Evolutionary conservation across 2,329 filamentous ascomycete species (phyloP).

Genomic region (Fusarium circinatum): DNA sequence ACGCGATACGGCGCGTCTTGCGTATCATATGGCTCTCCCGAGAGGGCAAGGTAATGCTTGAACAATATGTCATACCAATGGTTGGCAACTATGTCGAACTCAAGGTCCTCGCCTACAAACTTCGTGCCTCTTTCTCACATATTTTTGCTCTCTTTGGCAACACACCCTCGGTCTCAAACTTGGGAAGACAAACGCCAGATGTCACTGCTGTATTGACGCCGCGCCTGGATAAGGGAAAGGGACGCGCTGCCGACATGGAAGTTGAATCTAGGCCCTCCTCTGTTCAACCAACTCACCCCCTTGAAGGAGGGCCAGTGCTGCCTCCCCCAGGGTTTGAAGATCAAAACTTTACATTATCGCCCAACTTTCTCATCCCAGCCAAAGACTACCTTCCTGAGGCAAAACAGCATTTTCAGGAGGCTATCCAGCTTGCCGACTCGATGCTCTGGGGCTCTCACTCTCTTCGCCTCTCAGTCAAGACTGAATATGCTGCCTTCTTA

Average conservation of each 20-base stretch:
- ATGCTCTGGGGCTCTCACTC: slow-evolving; percentile 90
- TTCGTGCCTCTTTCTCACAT: slow-evolving; percentile 94
- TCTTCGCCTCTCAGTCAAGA: slow-evolving; percentile 86
- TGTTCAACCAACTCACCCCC: slow-evolving; percentile 59
- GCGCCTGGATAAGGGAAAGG: slow-evolving; percentile 59
- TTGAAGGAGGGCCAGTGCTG: slow-evolving; percentile 69
- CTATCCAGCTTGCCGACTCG: slow-evolving; percentile 76
- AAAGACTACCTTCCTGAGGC: slow-evolving; percentile 86
- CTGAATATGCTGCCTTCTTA: slow-evolving; percentile 91
- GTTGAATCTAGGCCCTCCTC: slow-evolving; percentile 54
- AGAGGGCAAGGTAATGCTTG: slow-evolving; percentile 88
- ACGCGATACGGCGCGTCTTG: slow-evolving; percentile 81
- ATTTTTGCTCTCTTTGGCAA: slow-evolving; percentile 98
- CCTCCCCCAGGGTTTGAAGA: slow-evolving; percentile 65
- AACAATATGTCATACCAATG: slow-evolving; percentile 88
- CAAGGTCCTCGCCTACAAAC: slow-evolving; percentile 89
- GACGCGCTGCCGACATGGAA: slow-evolving; percentile 57
- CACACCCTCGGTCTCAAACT: slow-evolving; percentile 77
- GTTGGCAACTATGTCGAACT: slow-evolving; percentile 82
- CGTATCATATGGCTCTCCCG: slow-evolving; percentile 96
- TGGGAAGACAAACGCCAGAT: slow-evolving; percentile 64
- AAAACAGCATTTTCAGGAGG: slow-evolving; percentile 81
- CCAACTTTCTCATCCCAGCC: slow-evolving; percentile 82
- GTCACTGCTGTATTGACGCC: slow-evolving; percentile 52
- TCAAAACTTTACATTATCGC: slow-evolving; percentile 54